phyloP scores from a whole-genome alignment of 2,329 filamentous ascomycete species.

The Fusarium sp. region DNA sequence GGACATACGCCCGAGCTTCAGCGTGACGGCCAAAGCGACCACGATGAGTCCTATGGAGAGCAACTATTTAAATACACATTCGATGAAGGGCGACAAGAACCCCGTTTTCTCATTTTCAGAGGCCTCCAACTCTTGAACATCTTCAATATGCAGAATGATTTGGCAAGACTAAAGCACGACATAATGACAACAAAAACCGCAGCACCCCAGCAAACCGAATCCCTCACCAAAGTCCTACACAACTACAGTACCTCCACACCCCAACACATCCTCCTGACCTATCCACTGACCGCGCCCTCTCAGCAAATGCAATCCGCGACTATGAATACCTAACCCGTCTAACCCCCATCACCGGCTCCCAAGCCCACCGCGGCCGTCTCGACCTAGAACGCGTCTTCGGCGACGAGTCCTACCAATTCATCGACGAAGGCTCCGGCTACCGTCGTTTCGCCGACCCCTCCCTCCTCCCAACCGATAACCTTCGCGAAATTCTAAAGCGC shows the following conservation, averaged over 20 bases:
- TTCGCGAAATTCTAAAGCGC: neutral
- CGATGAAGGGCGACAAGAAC: neutral
- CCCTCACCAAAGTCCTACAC: neutral
- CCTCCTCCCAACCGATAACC: neutral
- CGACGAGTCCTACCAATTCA: rapidly evolving
- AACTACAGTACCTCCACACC: neutral
- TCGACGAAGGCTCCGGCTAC: neutral
- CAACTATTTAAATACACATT: neutral
- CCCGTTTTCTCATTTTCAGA: neutral
- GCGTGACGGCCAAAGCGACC: neutral
- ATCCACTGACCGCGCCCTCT: too few species aligned
- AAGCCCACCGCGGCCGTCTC: neutral
- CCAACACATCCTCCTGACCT: too few species aligned
- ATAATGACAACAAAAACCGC: neutral
- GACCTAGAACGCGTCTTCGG: neutral
- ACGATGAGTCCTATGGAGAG: neutral
- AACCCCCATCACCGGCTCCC: neutral
- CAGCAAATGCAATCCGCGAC: neutral
- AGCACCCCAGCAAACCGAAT: neutral
- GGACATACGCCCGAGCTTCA: too few species aligned
- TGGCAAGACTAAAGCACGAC: neutral
- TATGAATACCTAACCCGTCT: neutral
- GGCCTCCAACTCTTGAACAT: neutral
- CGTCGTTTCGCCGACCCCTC: neutral
- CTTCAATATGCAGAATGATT: neutral